Percentiles rank a stretch among this genome's conserved stretches.
phyloP scores from a whole-genome alignment of 139 green algal genomes.

The Pleodorina starrii region DNA sequence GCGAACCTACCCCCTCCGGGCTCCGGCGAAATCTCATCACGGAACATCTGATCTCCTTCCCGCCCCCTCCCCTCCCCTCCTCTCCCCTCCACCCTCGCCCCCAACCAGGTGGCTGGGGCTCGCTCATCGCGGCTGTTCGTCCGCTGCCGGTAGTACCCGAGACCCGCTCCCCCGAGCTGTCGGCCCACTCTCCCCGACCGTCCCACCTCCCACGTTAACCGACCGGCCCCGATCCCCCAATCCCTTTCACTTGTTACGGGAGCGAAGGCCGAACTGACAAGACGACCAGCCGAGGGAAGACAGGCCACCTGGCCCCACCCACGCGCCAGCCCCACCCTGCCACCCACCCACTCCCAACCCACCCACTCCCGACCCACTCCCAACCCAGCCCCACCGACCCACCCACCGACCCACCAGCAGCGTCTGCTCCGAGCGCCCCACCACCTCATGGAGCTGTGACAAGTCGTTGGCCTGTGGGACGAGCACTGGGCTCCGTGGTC shows the following conservation, averaged over 20 bases:
- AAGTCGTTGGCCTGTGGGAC: slow-evolving; percentile 37
- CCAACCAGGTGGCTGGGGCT: no score
- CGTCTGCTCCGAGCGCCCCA: slow-evolving; percentile 4
- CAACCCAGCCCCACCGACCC: background rate
- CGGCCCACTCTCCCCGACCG: no score
- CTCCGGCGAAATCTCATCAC: no score
- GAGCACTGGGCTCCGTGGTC: no score
- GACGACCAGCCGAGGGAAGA: background rate
- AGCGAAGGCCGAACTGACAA: background rate
- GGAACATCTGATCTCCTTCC: no score
- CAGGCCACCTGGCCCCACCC: background rate
- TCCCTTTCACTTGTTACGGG: background rate
- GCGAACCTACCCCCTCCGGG: no score
- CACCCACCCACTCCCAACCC: background rate
- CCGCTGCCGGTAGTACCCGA: no score
- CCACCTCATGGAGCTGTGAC: slow-evolving; percentile 45
- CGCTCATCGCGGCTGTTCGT: no score
- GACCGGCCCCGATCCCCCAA: background rate
- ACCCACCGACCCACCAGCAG: slow-evolving; percentile 30
- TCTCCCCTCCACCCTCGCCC: no score
- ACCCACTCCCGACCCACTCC: background rate
- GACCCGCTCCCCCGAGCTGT: no score
- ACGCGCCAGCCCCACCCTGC: background rate
- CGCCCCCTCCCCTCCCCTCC: no score
- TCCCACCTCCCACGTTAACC: no score